Evolutionary conservation across 148 eudicot species (phyloP).

Genomic region (Rhododendron molle): DNA sequence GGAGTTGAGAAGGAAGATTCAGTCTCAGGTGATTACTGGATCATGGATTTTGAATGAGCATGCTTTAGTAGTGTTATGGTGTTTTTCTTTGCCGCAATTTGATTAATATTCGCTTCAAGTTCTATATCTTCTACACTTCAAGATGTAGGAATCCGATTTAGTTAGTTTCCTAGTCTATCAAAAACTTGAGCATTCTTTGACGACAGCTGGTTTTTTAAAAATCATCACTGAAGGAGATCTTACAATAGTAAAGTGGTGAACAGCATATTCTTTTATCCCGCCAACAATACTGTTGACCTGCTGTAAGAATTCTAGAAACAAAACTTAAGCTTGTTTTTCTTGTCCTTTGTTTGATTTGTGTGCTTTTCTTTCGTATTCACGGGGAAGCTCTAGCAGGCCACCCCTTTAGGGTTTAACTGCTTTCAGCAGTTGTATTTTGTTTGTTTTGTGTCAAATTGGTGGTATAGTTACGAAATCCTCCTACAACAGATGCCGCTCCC

Average conservation of each 20-base stretch:
- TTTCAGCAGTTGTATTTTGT: background rate
- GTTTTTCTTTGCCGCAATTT: background rate
- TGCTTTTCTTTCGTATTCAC: background rate
- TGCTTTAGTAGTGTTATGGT: background rate
- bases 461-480: background rate
- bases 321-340: background rate
- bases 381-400: background rate
- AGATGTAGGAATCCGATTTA: background rate
- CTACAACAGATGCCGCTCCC: no score
- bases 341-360: background rate
- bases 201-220: background rate
- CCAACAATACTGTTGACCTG: background rate
- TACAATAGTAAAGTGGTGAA: background rate
- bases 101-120: background rate
- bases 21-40: constrained; percentile 56
- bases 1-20: constrained; percentile 69
- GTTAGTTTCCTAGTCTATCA: background rate
- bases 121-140: background rate
- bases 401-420: background rate
- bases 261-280: background rate
- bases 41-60: background rate
- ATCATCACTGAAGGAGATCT: background rate
- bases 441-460: background rate
- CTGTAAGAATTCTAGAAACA: no score
- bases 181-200: background rate